Evolutionary conservation across 805 yeast genomes (phyloP), one percentile per base, ranked within the genome.

Genomic region (Candida nonsorbophila): DNA sequence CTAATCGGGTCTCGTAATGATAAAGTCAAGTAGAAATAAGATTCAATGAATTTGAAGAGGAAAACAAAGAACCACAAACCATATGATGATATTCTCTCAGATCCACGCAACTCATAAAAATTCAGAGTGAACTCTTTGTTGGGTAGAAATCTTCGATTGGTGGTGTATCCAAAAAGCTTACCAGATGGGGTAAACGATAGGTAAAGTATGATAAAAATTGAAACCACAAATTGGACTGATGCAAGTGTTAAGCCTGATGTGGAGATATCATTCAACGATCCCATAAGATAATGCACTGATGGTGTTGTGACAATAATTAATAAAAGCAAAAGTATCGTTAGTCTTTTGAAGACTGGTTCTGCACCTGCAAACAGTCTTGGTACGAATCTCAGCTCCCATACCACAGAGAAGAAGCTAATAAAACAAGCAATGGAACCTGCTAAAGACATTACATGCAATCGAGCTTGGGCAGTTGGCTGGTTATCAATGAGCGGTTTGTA

Each of bases 351-450:
- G 3, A 83, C 48, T 2, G 82, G 77, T 32, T 69, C 77, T 5
- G 86, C 77, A 0, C 92, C 94, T 0, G 83, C 73, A 78, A 81
- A 82, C 23, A 61, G 58, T 37, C 92, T 59, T 4, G 94, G 92
- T 16, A 84, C 79, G 51, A 78, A 82, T 0, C 58, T 28, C 24
- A 63, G 58, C 49, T 84, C 94, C 18, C 73, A 62, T 0, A 76
- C 1, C 0, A 80, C 60, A 0, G 85, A 78, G 2, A 69, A 2
- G 1, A 83, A 42, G 33, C 78, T 75, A 15, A 82, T 67, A 1
- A 75, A 23, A 4, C 77, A 67, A 1, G 83, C 75, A 5, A 80
- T 49, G 0, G 76, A 58, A 0, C 94, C 94, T 6, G 85, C 84
- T 2, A 83, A 38, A 0, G 92, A 71, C 53, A 82, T 66, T 0